A percentile compares a stretch with the other conserved stretches of the same genome.
Evolutionary conservation across 139 green algal species (phyloP).

Genomic region (Pycnococcus provasolii): DNA sequence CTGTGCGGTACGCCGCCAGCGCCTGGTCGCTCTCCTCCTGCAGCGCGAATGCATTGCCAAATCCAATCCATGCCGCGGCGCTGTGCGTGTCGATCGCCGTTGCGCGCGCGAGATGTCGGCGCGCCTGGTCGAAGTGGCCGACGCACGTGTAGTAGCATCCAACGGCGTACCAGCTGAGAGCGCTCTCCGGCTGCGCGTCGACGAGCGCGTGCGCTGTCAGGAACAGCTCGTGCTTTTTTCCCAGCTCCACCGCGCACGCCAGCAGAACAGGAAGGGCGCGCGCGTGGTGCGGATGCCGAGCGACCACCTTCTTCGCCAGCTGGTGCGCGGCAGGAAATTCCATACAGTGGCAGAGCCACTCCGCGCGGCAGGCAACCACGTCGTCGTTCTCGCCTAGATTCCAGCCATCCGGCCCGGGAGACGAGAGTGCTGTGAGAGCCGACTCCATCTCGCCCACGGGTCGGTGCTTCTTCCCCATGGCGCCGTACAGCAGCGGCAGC

Average conservation of each 20-base stretch:
- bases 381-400: constrained; percentile 51
- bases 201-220: constrained; percentile 58
- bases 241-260: constrained; percentile 61
- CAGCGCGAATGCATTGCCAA: constrained; percentile 80
- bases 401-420: constrained; percentile 27
- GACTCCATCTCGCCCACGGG: constrained; percentile 30
- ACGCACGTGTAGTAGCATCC: constrained; percentile 82
- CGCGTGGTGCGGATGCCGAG: constrained; percentile 55
- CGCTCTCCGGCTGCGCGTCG: constrained; percentile 65
- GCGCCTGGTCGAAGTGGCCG: constrained; percentile 39
- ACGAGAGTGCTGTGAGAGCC: not conserved
- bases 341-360: constrained; percentile 54
- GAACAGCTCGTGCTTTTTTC: constrained; percentile 83
- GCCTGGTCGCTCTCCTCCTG: constrained; percentile 77
- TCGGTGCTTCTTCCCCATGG: not conserved
- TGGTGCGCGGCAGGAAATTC: constrained; percentile 41
- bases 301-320: constrained; percentile 51
- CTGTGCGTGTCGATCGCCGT: constrained; percentile 65
- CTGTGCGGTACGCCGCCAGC: constrained; percentile 91
- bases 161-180: constrained; percentile 78
- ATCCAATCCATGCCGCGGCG: constrained; percentile 84
- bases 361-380: constrained; percentile 55
- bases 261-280: constrained; percentile 59
- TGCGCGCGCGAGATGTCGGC: constrained; percentile 71
- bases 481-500: constrained; percentile 64